phyloP scores from a whole-genome alignment of 257 asterid genomes.

The Przewalskia tangutica region DNA sequence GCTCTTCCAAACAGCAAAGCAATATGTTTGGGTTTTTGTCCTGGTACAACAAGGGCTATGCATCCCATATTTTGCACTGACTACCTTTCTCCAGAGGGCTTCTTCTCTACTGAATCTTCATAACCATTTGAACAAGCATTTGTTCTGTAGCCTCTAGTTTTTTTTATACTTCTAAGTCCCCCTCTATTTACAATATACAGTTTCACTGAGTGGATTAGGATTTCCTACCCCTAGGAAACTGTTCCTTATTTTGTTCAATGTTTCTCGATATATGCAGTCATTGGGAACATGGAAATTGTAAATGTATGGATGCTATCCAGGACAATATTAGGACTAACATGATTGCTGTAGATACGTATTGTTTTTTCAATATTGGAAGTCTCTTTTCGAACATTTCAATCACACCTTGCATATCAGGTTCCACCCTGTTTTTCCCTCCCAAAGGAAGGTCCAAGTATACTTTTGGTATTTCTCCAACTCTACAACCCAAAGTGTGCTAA shows the following conservation, averaged over 20 bases:
- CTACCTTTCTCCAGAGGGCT: neutral
- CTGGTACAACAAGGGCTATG: neutral
- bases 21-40: neutral
- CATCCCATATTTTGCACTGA: neutral
- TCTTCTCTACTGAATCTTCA: neutral
- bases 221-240: neutral
- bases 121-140: neutral
- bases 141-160: neutral
- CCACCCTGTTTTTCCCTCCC: neutral
- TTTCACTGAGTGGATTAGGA: neutral
- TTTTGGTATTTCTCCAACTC: neutral
- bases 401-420: neutral
- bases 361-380: neutral
- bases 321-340: neutral
- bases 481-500: neutral
- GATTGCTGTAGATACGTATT: neutral
- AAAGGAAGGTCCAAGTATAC: neutral
- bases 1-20: neutral
- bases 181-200: neutral
- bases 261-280: neutral
- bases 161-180: neutral
- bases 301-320: neutral
- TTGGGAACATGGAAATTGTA: neutral
- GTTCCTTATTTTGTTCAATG: neutral
- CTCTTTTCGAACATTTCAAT: neutral